Evolutionary conservation across 768 basidiomycete genomes (phyloP).

Genomic region (Mycena filopes): DNA sequence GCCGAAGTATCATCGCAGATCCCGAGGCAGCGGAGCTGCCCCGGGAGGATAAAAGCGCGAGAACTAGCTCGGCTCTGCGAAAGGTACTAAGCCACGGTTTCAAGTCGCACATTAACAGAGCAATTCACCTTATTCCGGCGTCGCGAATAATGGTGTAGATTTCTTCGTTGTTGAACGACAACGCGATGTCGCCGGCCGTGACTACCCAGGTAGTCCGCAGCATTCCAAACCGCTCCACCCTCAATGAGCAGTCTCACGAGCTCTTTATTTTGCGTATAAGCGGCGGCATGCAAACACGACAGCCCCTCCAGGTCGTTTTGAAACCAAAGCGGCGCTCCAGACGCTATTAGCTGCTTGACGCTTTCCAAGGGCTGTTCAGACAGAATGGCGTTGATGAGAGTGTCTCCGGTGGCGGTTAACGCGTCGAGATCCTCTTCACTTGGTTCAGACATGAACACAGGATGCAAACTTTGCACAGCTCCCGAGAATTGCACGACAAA

Average conservation of each 20-base stretch:
- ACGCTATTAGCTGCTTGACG: slow-evolving; percentile 63
- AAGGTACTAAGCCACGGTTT: slow-evolving; percentile 11
- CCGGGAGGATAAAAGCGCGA: slow-evolving; percentile 67
- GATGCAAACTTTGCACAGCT: not conserved
- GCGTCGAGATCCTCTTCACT: slow-evolving; percentile 50
- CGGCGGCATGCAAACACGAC: slow-evolving; percentile 89
- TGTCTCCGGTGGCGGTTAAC: slow-evolving; percentile 66
- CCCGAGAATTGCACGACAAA: no score
- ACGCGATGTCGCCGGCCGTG: slow-evolving; percentile 91
- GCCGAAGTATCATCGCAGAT: slow-evolving; percentile 54
- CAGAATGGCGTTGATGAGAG: slow-evolving; percentile 69
- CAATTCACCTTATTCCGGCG: slow-evolving; percentile 85
- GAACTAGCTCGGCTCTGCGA: slow-evolving; percentile 69
- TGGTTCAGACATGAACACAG: slow-evolving; percentile 21
- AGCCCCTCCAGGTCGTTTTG: slow-evolving; percentile 77
- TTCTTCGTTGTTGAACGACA: slow-evolving; percentile 81
- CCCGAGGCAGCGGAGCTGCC: slow-evolving; percentile 45
- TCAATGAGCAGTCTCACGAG: slow-evolving; percentile 75
- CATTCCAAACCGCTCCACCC: slow-evolving; percentile 93
- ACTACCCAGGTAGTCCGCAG: slow-evolving; percentile 81
- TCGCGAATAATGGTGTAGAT: slow-evolving; percentile 88
- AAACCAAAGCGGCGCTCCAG: slow-evolving; percentile 89
- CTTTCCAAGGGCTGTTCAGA: slow-evolving; percentile 54
- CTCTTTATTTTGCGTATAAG: slow-evolving; percentile 72
- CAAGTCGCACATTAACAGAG: slow-evolving; percentile 6